Evolutionary conservation across 768 basidiomycete species (phyloP).

Genomic region (Leccinum subtestaceum): DNA sequence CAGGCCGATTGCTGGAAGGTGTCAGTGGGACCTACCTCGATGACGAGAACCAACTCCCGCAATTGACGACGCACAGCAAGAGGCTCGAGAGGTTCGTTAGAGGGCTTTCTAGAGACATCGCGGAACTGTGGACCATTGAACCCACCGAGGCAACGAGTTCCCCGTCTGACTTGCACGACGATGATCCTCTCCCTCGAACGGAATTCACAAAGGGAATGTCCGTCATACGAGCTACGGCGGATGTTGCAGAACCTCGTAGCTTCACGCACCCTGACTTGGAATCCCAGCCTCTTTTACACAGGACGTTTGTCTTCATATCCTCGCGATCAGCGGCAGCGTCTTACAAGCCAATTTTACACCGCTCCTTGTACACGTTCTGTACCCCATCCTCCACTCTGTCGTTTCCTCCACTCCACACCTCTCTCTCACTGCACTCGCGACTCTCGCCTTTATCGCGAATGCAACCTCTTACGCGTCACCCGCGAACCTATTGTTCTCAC

Average conservation of each 20-base stretch:
- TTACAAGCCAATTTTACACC: constrained; percentile 69
- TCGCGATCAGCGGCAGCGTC: constrained; percentile 70
- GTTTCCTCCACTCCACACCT: constrained; percentile 69
- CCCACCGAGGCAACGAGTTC: constrained; percentile 30
- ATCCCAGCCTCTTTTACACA: constrained; percentile 66
- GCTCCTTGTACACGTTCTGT: constrained; percentile 74
- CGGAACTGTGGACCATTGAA: constrained; percentile 68
- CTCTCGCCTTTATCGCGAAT: constrained; percentile 69
- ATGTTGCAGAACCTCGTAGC: constrained; percentile 39
- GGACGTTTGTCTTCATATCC: constrained; percentile 68
- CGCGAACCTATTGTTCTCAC: constrained; percentile 84
- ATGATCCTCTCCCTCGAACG: constrained; percentile 43
- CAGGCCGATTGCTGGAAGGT: constrained; percentile 74
- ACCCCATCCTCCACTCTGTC: constrained; percentile 83
- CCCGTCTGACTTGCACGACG: constrained; percentile 9
- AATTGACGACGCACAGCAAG: constrained; percentile 34
- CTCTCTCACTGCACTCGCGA: constrained; percentile 70
- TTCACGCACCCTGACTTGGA: constrained; percentile 26
- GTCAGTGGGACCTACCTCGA: constrained; percentile 48
- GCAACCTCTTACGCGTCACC: constrained; percentile 85
- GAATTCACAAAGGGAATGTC: constrained; percentile 68
- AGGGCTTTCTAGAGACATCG: constrained; percentile 57
- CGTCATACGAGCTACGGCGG: constrained; percentile 56
- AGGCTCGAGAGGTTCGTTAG: constrained; percentile 64
- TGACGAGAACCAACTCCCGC: constrained; percentile 12